A percentile compares a stretch with the other conserved stretches of the same genome.
These are phyloP conservation scores for Talaromyces stipitatus DNA, from an alignment of 495 filamentous ascomycete species.

Conservation along the genomic window DNA sequence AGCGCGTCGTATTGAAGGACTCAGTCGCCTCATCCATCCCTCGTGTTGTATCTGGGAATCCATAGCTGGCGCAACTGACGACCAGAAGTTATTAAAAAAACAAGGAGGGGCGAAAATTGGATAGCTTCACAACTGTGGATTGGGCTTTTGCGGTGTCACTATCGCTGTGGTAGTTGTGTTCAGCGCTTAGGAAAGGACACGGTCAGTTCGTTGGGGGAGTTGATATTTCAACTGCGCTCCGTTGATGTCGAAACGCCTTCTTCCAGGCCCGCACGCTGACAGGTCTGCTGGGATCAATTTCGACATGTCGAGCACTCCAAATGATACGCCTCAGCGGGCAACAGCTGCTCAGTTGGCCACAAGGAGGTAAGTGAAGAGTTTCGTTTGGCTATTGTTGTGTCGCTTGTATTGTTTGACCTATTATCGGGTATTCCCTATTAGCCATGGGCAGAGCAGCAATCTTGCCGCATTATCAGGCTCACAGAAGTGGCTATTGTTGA, in stretches of 20 bases:
- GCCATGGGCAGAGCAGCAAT: background rate
- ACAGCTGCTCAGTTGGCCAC: slow-evolving; percentile 45
- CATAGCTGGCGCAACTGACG: background rate
- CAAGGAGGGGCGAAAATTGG: background rate
- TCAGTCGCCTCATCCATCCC: background rate
- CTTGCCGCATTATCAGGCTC: background rate
- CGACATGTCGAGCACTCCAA: slow-evolving; percentile 35
- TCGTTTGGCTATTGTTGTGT: slow-evolving; percentile 6
- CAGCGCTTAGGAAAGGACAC: background rate
- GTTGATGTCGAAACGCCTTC: slow-evolving; percentile 6
- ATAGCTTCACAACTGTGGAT: background rate
- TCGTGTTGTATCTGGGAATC: background rate
- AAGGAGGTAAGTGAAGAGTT: slow-evolving; percentile 40
- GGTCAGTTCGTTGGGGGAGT: background rate
- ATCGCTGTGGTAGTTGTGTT: background rate
- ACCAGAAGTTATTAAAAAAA: background rate
- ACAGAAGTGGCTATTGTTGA: slow-evolving; percentile 2
- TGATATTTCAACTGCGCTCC: background rate
- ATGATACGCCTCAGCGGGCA: slow-evolving; percentile 40
- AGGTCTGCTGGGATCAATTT: slow-evolving; percentile 15
- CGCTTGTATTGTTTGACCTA: slow-evolving; percentile 3
- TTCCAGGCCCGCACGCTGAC: slow-evolving; percentile 8
- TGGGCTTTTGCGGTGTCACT: background rate
- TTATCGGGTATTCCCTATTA: background rate
- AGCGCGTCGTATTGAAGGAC: background rate